Evolutionary conservation across 139 green algal species (phyloP), one percentile per base, ranked within the genome.

Genomic region (Tetradesmus obliquus): DNA sequence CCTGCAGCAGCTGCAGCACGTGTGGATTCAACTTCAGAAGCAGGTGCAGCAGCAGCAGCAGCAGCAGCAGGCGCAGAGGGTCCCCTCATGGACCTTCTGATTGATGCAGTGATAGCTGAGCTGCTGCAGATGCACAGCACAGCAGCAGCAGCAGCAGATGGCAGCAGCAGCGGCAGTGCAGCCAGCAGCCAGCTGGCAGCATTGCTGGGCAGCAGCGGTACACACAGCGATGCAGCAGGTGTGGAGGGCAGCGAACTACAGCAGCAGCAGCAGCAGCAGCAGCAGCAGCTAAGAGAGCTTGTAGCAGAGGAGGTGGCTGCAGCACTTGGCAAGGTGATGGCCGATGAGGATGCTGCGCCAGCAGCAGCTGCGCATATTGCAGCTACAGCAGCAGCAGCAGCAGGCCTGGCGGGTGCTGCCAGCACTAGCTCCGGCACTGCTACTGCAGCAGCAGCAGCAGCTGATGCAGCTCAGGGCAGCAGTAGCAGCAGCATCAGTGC

Each of bases 51-150:
- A 72, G 60, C 60, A 72, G 74, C 74, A 82, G 74, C 74, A 82
- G 74, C 74, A 82, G 74, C 13, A 69, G 10, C 7, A 54, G 74
- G 8, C 54, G 74, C 79, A 24, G 84, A 89, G 62, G 58, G 8
- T 17, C 13, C 62, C 19, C 32, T 89, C 1, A 60, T 89, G 60
- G 84, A 89, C 4, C 13, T 89, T 62, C 60, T 89, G 13, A 69
- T 89, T 9, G 84, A 89, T 89, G 84, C 79, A 24, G 32, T 89
- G 2, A 81, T 89, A 62, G 32, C 58, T 17, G 24, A 89, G 62
- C 62, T 80, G 60, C 84, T 89, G 62, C 60, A 81, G 62, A 62
- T 62, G 55, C 24, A 17, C 1, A 12, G 12, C 15, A 9, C n/a
- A 24, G 55, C 83, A 55, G 82, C 82, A 76, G 20, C n/a, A 82